Evolutionary conservation across 2,329 filamentous ascomycete species (phyloP).

Genomic region (Aureobasidium melanogenum): DNA sequence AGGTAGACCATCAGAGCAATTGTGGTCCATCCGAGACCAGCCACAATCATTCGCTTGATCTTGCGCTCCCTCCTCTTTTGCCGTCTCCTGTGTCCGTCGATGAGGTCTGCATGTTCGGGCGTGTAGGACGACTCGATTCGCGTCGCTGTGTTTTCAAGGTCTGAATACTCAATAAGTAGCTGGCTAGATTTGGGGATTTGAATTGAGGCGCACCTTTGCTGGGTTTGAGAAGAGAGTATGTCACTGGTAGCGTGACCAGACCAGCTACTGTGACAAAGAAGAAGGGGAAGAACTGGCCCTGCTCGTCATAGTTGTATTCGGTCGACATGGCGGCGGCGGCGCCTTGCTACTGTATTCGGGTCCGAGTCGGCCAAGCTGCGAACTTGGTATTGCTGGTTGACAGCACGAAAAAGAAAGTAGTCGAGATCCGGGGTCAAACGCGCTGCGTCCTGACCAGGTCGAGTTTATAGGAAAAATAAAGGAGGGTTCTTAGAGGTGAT

Average conservation of each 20-base stretch:
- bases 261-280: slow-evolving; percentile 88
- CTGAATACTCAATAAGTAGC: slow-evolving; percentile 23
- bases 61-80: slow-evolving; percentile 86
- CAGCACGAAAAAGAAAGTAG: not conserved
- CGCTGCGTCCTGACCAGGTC: not conserved
- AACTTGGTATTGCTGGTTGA: not conserved
- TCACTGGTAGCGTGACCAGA: slow-evolving; percentile 66
- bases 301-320: slow-evolving; percentile 97
- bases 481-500: not conserved
- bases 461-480: not conserved
- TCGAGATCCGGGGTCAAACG: not conserved
- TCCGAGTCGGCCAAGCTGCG: not conserved
- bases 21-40: slow-evolving; percentile 66
- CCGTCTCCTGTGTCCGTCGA: slow-evolving; percentile 72
- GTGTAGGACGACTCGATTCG: slow-evolving; percentile 75
- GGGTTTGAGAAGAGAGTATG: slow-evolving; percentile 76
- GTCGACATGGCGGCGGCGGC: slow-evolving; percentile 63
- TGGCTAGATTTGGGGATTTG: not conserved
- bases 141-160: slow-evolving; percentile 71
- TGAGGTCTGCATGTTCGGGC: slow-evolving; percentile 72
- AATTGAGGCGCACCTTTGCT: slow-evolving; percentile 46
- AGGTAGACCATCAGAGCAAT: slow-evolving; percentile 91
- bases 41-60: slow-evolving; percentile 72
- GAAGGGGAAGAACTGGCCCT: slow-evolving; percentile 98
- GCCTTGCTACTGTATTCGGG: not conserved